Conservation (phyloP, 176 grass and related monocot species). For the Tillandsia fasciculata region DNA sequence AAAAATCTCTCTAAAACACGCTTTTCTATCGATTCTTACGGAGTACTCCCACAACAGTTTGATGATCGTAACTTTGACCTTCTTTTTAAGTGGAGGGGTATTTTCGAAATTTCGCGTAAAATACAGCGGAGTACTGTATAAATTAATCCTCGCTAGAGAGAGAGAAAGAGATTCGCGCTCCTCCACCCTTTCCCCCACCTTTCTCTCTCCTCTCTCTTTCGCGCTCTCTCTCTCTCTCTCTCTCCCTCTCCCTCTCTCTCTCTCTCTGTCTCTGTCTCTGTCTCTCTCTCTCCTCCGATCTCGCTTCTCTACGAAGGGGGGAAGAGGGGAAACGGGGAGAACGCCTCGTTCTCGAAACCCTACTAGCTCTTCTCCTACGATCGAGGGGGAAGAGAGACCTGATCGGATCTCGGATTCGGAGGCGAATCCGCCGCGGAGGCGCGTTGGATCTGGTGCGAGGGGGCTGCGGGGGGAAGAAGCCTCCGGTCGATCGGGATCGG, state of each 20-base stretch:
- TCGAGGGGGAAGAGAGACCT: background rate
- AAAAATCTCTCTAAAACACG: too few relatives aligned
- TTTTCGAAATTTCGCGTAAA: too few relatives aligned
- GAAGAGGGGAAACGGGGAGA: slow-evolving; percentile 8
- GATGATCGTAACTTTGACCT: too few relatives aligned
- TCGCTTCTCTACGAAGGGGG: slow-evolving; percentile 18
- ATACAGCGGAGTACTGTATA: too few relatives aligned
- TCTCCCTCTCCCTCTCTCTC: slow-evolving; percentile 11
- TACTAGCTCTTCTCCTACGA: slow-evolving; percentile 4
- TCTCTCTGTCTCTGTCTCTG: background rate
- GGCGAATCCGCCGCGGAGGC: background rate
- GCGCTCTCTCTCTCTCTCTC: background rate
- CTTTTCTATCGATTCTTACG: too few relatives aligned
- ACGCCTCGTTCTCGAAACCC: slow-evolving; percentile 22
- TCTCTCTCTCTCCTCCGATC: slow-evolving; percentile 24
- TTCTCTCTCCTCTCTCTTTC: slow-evolving; percentile 1
- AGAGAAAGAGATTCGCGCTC: slow-evolving; percentile 51
- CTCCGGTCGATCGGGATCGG: too few relatives aligned
- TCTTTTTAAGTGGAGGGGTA: too few relatives aligned
- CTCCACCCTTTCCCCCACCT: slow-evolving; percentile 29
- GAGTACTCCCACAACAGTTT: too few relatives aligned
- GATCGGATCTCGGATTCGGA: background rate
- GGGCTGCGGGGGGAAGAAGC: too few relatives aligned
- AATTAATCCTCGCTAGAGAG: too few relatives aligned
- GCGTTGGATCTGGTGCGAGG: too few relatives aligned